A percentile compares a stretch with the other conserved stretches of the same genome.
Evolutionary conservation across 2,329 filamentous ascomycete genomes (phyloP).

Genomic region (Endothia cerciana): DNA sequence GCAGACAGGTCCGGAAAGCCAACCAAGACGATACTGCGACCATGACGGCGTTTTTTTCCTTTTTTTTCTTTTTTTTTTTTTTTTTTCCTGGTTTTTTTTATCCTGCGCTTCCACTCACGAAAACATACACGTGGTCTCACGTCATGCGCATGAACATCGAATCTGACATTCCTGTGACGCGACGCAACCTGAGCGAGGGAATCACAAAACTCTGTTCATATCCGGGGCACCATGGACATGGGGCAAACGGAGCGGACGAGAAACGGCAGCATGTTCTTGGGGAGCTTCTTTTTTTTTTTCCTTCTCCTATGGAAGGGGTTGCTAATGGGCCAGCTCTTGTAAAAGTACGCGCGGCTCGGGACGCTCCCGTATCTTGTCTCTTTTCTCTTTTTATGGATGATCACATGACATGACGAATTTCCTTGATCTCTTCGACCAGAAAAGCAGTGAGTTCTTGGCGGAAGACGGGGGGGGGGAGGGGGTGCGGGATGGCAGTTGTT

Average conservation of each 20-base stretch:
- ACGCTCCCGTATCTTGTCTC: not conserved
- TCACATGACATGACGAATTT: conserved; percentile 16
- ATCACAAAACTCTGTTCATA: conserved; percentile 19
- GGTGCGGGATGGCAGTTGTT: not conserved
- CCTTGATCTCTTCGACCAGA: conserved; percentile 1
- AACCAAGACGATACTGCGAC: conserved; percentile 2
- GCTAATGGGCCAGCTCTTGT: not conserved
- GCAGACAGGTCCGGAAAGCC: not conserved
- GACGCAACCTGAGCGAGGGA: not conserved
- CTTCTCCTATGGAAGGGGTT: conserved; percentile 8
- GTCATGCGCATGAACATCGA: not conserved
- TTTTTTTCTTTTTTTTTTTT: no score
- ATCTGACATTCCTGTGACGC: not conserved
- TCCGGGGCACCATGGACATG: conserved; percentile 6
- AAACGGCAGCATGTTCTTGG: conserved; percentile 23
- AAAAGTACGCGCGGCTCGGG: conserved; percentile 6
- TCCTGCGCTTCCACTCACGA: conserved; percentile 7
- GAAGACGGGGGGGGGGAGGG: not conserved
- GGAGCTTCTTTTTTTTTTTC: conserved; percentile 24
- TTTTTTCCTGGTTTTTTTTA: no score
- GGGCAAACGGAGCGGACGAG: conserved; percentile 11
- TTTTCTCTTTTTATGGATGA: not conserved
- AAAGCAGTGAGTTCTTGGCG: conserved; percentile 9
- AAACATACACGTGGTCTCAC: not conserved
- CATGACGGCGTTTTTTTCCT: conserved; percentile 16